A percentile compares a stretch with the other conserved stretches of the same genome.
These are phyloP conservation scores for Penicillium fimorum DNA, from an alignment of 495 filamentous ascomycete genomes.

Conservation along the genomic window DNA sequence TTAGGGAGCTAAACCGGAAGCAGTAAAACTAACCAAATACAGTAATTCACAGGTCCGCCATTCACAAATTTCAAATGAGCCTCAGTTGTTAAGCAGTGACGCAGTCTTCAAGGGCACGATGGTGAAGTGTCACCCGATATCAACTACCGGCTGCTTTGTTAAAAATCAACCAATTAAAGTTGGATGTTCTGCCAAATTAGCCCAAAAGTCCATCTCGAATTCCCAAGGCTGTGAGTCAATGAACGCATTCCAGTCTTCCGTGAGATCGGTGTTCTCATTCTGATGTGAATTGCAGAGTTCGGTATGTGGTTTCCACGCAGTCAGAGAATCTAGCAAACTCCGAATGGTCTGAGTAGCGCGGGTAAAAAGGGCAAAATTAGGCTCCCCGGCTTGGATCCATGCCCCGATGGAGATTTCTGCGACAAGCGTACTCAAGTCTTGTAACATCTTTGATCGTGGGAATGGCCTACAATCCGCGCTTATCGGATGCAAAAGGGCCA, in stretches of 20 bases:
- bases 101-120: no score
- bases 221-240: constrained; percentile 32
- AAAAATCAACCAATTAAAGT: constrained; percentile 18
- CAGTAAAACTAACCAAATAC: no score
- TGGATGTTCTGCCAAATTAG: constrained; percentile 29
- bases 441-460: constrained; percentile 28
- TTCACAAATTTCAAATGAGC: no score
- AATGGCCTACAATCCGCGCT: constrained; percentile 9
- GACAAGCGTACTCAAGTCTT: constrained; percentile 35
- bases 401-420: constrained; percentile 36
- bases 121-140: no score
- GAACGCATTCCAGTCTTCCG: constrained; percentile 27
- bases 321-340: constrained; percentile 31
- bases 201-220: constrained; percentile 31
- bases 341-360: constrained; percentile 31
- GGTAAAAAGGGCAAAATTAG: constrained; percentile 33
- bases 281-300: constrained; percentile 10
- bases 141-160: no score
- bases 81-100: not conserved
- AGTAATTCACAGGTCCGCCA: no score
- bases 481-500: constrained; percentile 29
- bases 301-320: constrained; percentile 1
- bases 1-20: no score
- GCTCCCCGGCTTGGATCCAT: constrained; percentile 33
- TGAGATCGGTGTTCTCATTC: not conserved